These are phyloP conservation scores for Herpetomonas samuelpessoai DNA, from an alignment of 208 protist species.

Conservation along the genomic window DNA sequence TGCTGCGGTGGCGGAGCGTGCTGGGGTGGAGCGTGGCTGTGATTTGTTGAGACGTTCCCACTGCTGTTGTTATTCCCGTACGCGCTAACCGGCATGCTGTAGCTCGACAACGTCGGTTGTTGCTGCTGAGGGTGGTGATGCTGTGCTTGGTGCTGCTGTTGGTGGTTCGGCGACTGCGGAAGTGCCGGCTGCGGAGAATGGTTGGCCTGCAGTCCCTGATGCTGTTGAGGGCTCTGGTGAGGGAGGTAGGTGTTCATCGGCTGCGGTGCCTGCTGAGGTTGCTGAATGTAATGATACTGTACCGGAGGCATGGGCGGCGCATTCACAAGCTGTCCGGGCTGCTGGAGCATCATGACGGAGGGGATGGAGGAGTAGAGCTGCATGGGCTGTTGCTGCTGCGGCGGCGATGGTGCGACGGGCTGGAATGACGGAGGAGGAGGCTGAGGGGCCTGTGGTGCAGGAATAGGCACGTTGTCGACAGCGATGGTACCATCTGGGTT, in stretches of 20 bases:
- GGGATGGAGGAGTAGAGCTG: background rate
- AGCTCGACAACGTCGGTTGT: too few relatives aligned
- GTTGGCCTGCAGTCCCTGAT: background rate
- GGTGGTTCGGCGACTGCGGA: background rate
- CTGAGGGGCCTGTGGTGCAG: background rate
- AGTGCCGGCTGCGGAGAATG: background rate
- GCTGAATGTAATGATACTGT: constrained; percentile 3
- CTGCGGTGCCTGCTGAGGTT: background rate
- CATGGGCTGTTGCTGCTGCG: background rate
- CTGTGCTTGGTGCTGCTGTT: background rate
- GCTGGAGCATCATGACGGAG: background rate
- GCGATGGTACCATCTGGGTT: constrained; percentile 23
- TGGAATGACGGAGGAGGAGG: constrained; percentile 10
- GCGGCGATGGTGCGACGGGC: background rate
- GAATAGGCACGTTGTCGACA: constrained; percentile 17
- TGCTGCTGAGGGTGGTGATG: too few relatives aligned
- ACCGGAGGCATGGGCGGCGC: background rate
- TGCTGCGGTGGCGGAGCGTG: background rate
- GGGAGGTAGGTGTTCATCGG: background rate
- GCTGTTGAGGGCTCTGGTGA: too few relatives aligned
- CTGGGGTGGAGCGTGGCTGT: background rate
- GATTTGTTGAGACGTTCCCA: too few relatives aligned
- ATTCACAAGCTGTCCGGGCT: background rate
- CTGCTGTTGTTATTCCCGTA: too few relatives aligned
- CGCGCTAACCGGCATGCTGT: too few relatives aligned